phyloP scores from a whole-genome alignment of 2,329 filamentous ascomycete genomes.

The Arthroderma sp. region DNA sequence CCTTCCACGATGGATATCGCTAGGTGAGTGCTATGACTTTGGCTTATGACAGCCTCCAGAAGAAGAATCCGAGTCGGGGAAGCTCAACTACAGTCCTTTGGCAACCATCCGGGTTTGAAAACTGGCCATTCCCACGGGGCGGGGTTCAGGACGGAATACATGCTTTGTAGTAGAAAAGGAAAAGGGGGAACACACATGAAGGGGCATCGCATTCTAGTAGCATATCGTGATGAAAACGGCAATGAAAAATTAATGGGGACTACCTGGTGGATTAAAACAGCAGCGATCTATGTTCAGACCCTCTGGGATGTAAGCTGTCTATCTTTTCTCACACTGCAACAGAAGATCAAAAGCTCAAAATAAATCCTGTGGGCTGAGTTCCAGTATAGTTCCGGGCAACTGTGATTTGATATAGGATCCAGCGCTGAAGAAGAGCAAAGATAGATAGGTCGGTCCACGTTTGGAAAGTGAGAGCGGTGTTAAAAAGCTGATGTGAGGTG shows the following conservation, averaged over 20 bases:
- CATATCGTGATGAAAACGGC: conserved; percentile 15
- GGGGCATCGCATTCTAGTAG: conserved; percentile 13
- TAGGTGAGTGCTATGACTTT: conserved; percentile 16
- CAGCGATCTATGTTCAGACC: conserved; percentile 4
- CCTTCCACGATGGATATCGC: conserved; percentile 21
- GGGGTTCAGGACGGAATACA: conserved; percentile 2
- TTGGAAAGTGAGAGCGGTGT: background rate
- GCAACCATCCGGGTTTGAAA: conserved; percentile 1
- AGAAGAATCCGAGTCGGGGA: conserved; percentile 15
- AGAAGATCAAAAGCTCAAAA: conserved; percentile 4
- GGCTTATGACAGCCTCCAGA: conserved; percentile 10
- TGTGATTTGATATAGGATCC: conserved; percentile 4
- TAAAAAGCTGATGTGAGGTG: background rate
- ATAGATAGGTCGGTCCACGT: conserved; percentile 4
- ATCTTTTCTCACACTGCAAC: background rate
- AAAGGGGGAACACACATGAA: conserved; percentile 8
- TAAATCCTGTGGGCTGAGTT: conserved; percentile 8
- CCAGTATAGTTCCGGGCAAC: conserved; percentile 6
- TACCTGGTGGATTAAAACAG: conserved; percentile 27
- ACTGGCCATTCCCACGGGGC: conserved; percentile 6
- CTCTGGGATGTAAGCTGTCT: conserved; percentile 5
- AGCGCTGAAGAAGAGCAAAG: conserved; percentile 1
- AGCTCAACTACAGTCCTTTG: conserved; percentile 8
- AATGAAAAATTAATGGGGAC: conserved; percentile 20
- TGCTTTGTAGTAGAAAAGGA: conserved; percentile 4